Percentiles rank a stretch among this genome's conserved stretches.
phyloP scores from a whole-genome alignment of 1,139 yeast species.

The Magnusiomyces paraingens region DNA sequence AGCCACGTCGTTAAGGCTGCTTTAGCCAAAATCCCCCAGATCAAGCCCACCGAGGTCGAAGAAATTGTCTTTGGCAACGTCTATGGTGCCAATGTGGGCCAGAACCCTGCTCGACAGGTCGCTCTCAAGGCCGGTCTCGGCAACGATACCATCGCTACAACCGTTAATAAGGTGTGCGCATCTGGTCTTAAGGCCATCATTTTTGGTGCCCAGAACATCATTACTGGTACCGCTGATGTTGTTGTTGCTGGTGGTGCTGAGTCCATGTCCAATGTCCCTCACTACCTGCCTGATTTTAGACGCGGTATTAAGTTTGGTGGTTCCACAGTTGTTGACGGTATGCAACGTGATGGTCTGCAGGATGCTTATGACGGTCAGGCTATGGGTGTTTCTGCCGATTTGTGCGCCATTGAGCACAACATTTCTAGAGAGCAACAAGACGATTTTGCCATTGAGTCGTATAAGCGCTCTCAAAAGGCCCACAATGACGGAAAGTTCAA shows the following conservation, averaged over 20 bases:
- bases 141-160: constrained; percentile 71
- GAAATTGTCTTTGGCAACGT: constrained; percentile 93
- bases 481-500: constrained; percentile 72
- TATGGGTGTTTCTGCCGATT: constrained; percentile 97
- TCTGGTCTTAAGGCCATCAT: constrained; percentile 91
- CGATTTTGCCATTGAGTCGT: constrained; percentile 80
- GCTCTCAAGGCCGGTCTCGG: constrained; percentile 86
- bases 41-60: constrained; percentile 70
- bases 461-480: constrained; percentile 77
- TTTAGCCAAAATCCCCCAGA: constrained; percentile 71
- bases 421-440: constrained; percentile 74
- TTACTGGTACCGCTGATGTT: constrained; percentile 84
- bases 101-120: constrained; percentile 97
- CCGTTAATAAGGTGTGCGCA: constrained; percentile 96
- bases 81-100: constrained; percentile 89
- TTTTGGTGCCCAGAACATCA: constrained; percentile 82
- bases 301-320: constrained; percentile 88
- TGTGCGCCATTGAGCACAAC: constrained; percentile 70
- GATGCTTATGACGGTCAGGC: constrained; percentile 83
- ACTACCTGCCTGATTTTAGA: constrained; percentile 83
- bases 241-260: constrained; percentile 98
- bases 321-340: constrained; percentile 68
- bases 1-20: constrained; percentile 89
- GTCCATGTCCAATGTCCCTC: constrained; percentile 94
- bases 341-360: constrained; percentile 83